phyloP scores from a whole-genome alignment of 805 yeast genomes.

The Metschnikowia lachancei region DNA sequence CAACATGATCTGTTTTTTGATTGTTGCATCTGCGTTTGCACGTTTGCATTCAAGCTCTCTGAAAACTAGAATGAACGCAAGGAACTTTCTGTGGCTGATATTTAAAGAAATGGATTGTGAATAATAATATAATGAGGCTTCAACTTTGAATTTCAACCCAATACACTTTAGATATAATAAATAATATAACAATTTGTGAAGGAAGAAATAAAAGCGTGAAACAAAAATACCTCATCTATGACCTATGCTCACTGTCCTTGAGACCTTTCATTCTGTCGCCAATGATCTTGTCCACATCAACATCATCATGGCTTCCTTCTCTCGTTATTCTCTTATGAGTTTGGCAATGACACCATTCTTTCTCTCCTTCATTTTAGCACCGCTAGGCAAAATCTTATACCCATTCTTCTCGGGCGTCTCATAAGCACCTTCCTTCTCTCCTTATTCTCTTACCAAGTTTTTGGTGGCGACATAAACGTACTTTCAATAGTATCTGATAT shows the following conservation, averaged over 20 bases:
- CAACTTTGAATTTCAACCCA: not conserved
- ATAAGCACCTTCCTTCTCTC: slow-evolving; percentile 28
- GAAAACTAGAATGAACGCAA: slow-evolving; percentile 22
- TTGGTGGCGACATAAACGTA: too few species aligned
- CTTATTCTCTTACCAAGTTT: too few species aligned
- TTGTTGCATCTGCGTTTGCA: slow-evolving; percentile 65
- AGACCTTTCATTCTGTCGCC: slow-evolving; percentile 39
- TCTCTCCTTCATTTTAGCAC: slow-evolving; percentile 52
- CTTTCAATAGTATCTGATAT: too few species aligned
- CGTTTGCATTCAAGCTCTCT: slow-evolving; percentile 52
- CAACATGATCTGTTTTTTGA: slow-evolving; percentile 68
- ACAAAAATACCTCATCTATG: not conserved
- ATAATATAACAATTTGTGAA: not conserved
- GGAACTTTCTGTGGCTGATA: not conserved
- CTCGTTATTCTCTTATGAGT: slow-evolving; percentile 39
- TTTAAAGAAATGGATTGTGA: not conserved
- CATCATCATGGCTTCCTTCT: slow-evolving; percentile 35
- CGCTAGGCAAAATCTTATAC: slow-evolving; percentile 70
- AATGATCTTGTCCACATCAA: slow-evolving; percentile 54
- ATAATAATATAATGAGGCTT: not conserved
- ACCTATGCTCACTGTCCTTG: not conserved
- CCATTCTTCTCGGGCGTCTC: slow-evolving; percentile 33
- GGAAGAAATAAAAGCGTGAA: not conserved
- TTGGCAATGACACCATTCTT: slow-evolving; percentile 24
- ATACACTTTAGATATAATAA: not conserved